Conservation (phyloP, 2,329 filamentous ascomycete genomes). For the Trichocomaceae sp. region DNA sequence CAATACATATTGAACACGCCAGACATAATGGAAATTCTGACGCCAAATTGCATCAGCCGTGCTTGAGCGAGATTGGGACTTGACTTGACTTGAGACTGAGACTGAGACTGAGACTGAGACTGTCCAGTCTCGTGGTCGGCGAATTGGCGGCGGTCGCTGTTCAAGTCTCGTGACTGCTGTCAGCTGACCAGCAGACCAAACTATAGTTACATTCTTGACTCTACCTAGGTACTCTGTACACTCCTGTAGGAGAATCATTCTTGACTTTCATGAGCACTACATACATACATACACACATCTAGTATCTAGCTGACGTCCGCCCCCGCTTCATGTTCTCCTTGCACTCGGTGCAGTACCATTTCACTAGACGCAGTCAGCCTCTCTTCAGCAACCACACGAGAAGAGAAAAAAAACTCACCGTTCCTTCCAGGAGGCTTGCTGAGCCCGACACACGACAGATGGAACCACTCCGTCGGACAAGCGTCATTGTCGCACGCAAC, state of each 20-base stretch:
- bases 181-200: not conserved
- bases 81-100: too few species aligned
- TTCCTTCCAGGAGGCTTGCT: conserved; percentile 71
- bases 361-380: conserved; percentile 39
- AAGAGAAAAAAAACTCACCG: conserved; percentile 48
- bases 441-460: conserved; percentile 72
- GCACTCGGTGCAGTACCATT: conserved; percentile 78
- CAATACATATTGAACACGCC: not conserved
- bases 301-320: conserved; percentile 21
- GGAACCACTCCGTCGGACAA: conserved; percentile 75
- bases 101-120: too few species aligned
- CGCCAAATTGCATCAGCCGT: conserved; percentile 7
- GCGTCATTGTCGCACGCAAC: conserved; percentile 69
- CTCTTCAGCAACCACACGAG: too few species aligned
- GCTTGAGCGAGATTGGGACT: too few species aligned
- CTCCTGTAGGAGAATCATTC: too few species aligned
- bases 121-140: too few species aligned
- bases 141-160: not conserved
- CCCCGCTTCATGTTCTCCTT: conserved; percentile 57
- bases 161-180: not conserved
- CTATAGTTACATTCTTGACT: too few species aligned
- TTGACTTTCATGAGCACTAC: too few species aligned
- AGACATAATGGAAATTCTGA: conserved; percentile 13
- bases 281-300: too few species aligned
- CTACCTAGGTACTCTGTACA: too few species aligned